A percentile compares a stretch with the other conserved stretches of the same genome.
These are phyloP conservation scores for Fonsecaea pugnacius DNA, from an alignment of 2,329 filamentous ascomycete genomes.

Conservation along the genomic window DNA sequence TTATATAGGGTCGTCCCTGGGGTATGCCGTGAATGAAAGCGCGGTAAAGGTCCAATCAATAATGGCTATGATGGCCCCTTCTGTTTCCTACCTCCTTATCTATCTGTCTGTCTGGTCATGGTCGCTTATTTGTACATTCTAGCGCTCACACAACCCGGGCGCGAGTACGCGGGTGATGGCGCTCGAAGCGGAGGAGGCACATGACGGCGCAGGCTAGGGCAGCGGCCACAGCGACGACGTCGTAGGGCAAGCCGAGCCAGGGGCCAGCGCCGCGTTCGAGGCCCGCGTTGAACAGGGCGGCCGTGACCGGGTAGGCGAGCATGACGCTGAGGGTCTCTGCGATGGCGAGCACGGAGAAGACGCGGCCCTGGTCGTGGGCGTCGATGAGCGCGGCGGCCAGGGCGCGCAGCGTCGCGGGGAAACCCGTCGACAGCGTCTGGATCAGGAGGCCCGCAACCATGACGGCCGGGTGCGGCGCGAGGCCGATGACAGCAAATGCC, in stretches of 20 bases:
- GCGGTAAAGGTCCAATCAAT: no score
- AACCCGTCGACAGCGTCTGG: constrained; percentile 56
- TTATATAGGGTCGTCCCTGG: constrained; percentile 61
- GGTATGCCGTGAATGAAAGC: no score
- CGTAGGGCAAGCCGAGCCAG: constrained; percentile 56
- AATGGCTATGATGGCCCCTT: no score
- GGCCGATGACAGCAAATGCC: constrained; percentile 53
- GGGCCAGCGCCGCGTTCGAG: constrained; percentile 49
- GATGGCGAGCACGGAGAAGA: constrained; percentile 57
- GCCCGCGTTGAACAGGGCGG: constrained; percentile 52
- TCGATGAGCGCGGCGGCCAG: constrained; percentile 55
- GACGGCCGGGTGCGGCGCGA: constrained; percentile 49
- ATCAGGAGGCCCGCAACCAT: constrained; percentile 53
- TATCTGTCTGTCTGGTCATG: not conserved
- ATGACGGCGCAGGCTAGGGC: constrained; percentile 12
- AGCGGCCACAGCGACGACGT: constrained; percentile 19
- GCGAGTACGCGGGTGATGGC: not conserved
- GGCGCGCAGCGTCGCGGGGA: constrained; percentile 52
- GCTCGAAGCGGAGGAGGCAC: constrained; percentile 26
- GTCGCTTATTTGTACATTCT: no score
- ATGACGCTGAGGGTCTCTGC: constrained; percentile 54
- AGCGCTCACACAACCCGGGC: constrained; percentile 7
- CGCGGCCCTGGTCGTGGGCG: constrained; percentile 53
- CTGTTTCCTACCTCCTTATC: not conserved
- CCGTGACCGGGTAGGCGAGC: constrained; percentile 53